Percentiles rank a stretch among this genome's conserved stretches.
Conservation (phyloP, 2,329 filamentous ascomycete species). For the Gaeumannomyces sp. region DNA sequence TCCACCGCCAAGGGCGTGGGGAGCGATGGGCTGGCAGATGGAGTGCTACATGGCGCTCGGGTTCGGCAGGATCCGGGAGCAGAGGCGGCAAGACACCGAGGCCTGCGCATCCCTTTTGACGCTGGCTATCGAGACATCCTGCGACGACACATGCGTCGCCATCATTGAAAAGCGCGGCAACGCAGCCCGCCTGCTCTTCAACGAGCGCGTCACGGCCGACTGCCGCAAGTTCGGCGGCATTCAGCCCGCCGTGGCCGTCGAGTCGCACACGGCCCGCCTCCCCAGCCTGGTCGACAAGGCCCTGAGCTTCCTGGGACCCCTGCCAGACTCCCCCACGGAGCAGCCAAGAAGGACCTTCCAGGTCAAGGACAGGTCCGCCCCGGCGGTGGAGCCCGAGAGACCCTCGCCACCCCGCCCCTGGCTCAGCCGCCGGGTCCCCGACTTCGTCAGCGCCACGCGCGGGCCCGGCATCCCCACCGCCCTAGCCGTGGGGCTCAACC, state of each 20-base stretch:
- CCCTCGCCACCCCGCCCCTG: neutral
- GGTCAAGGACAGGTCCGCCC: neutral
- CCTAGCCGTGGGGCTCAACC: constrained; percentile 70
- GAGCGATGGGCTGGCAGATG: neutral
- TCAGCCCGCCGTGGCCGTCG: constrained; percentile 67
- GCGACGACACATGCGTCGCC: constrained; percentile 90
- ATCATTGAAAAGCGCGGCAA: constrained; percentile 55
- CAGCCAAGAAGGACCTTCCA: constrained; percentile 1
- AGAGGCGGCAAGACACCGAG: neutral
- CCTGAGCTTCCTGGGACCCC: constrained; percentile 40
- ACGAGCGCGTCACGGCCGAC: constrained; percentile 76
- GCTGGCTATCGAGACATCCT: constrained; percentile 76
- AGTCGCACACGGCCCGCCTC: constrained; percentile 68
- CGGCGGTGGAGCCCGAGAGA: neutral
- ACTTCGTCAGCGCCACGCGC: constrained; percentile 83
- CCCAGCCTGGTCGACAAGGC: constrained; percentile 62
- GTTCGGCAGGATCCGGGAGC: no score
- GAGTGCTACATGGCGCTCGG: no score
- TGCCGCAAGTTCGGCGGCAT: constrained; percentile 71
- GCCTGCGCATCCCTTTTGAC: constrained; percentile 25
- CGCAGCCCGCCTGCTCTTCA: constrained; percentile 61
- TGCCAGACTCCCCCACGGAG: neutral
- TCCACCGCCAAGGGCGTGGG: neutral
- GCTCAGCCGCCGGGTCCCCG: constrained; percentile 24
- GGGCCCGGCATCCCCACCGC: constrained; percentile 85